Evolutionary conservation across 2,329 filamentous ascomycete genomes (phyloP).

Genomic region (Daldinia sp.): DNA sequence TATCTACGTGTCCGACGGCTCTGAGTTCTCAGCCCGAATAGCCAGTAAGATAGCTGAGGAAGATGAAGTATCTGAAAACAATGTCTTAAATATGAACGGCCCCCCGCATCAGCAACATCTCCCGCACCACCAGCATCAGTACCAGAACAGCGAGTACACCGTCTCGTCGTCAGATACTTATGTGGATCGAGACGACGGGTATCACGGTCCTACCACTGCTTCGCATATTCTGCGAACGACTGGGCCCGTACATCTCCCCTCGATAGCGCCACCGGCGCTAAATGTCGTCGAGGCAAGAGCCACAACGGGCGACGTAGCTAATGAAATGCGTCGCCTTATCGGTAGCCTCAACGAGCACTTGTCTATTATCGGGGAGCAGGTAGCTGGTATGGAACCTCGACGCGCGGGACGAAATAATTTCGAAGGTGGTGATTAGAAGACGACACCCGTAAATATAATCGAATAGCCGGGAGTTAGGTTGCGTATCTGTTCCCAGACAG

Average conservation of each 20-base stretch:
- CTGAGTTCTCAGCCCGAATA: constrained; percentile 54
- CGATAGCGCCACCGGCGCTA: constrained; percentile 57
- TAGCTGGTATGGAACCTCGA: constrained; percentile 51
- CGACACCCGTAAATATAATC: too few relatives aligned
- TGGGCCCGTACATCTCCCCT: constrained; percentile 43
- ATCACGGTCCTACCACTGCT: neutral
- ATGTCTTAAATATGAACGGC: constrained; percentile 14
- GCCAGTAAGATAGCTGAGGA: constrained; percentile 36
- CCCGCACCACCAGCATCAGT: constrained; percentile 28
- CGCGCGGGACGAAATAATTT: constrained; percentile 34
- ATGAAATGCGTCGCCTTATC: constrained; percentile 60
- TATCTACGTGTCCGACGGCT: constrained; percentile 69
- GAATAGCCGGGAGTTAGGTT: too few relatives aligned
- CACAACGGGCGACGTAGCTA: constrained; percentile 59
- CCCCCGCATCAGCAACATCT: constrained; percentile 33
- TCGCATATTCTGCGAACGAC: neutral
- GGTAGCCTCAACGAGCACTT: constrained; percentile 60
- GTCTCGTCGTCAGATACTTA: constrained; percentile 27
- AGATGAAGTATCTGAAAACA: constrained; percentile 12
- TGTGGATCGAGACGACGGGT: constrained; percentile 16
- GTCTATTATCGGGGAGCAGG: constrained; percentile 54
- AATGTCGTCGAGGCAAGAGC: constrained; percentile 64
- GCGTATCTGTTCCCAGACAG: too few relatives aligned
- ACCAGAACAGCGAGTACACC: constrained; percentile 28
- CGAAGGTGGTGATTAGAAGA: constrained; percentile 19